Conservation (phyloP, 2,329 filamentous ascomycete genomes). For the Coniella lustricola region DNA sequence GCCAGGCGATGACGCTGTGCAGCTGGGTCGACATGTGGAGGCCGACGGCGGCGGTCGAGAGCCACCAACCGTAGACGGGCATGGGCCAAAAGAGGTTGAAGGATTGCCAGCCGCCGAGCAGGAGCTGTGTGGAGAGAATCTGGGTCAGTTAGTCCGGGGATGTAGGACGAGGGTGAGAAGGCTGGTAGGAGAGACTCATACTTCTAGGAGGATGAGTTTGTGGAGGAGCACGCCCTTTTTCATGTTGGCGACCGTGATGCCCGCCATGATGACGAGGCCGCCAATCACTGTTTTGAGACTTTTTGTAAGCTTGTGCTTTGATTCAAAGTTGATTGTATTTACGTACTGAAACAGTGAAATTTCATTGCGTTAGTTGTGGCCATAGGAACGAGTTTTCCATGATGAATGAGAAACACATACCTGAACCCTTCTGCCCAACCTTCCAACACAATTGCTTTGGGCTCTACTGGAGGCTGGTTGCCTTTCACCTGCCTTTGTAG, state of each 20-base stretch:
- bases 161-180: too few relatives aligned
- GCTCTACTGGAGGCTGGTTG: conserved; percentile 3
- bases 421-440: conserved; percentile 15
- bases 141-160: conserved; percentile 15
- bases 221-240: conserved; percentile 38
- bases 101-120: conserved; percentile 25
- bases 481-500: not conserved
- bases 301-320: not conserved
- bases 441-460: conserved; percentile 8
- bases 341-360: too few relatives aligned
- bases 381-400: not conserved
- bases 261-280: conserved; percentile 39
- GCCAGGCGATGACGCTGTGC: conserved; percentile 61
- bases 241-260: conserved; percentile 44
- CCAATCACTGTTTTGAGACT: conserved; percentile 31
- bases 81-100: conserved; percentile 13
- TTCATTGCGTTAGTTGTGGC: too few relatives aligned
- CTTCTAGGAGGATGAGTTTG: conserved; percentile 43
- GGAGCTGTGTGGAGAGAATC: conserved; percentile 10
- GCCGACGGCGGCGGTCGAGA: conserved; percentile 52
- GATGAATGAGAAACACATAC: not conserved
- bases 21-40: conserved; percentile 57
- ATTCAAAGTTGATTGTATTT: not conserved
- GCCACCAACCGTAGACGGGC: conserved; percentile 56
- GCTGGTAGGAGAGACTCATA: conserved; percentile 43